Base-by-base conservation (phyloP, 306 rosid species). In the Cercis canadensis region DNA sequence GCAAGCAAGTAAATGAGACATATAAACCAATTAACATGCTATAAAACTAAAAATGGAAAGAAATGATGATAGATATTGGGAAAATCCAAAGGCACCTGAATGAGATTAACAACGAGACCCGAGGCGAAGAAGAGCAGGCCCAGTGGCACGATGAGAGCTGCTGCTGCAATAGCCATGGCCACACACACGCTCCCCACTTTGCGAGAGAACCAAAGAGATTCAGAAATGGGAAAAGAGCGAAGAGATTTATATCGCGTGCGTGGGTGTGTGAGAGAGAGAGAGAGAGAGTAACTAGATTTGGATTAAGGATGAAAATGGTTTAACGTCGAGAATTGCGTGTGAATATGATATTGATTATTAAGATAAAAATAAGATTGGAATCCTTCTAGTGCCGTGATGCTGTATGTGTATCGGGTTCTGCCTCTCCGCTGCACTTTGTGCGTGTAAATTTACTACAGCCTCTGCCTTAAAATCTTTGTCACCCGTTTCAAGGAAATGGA, bases 51-150 rank as follows among this genome's bases (percentile, higher is more conserved):
- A 21, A n/a, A 13, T 4, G 0, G 5, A 58, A 19, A 2, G 17
- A 54, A 68, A 36, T 3, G 37, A 36, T 37, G 5, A 40, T 15
- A 50, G 32, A 13, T 24, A 1, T 1, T 24, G 29, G 29, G 3
- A 24, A 31, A 56, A 56, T 17, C 3, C 62, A 56, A 56, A 18
- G 16, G 0, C 17, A 87, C 98, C 97, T 94, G 98, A 69, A 89
- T 53, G 86, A 90, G 76, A 83, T 94, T 94, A 69, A 89, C 84
- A 31, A 84, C 59, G 76, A 94, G 96, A 40, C 98, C 98, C 0
- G 98, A 94, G 33, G 84, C 57, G 73, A 94, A 81, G 92, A 94
- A 94, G 81, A 94, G 86, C 17, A 94, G 36, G 34, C 97, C 96
- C 77, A 94, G 45, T 51, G 97, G 97, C n/a, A 94, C 83, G 69